phyloP scores from a whole-genome alignment of 345 rosid genomes.

The Murraya koenigii region DNA sequence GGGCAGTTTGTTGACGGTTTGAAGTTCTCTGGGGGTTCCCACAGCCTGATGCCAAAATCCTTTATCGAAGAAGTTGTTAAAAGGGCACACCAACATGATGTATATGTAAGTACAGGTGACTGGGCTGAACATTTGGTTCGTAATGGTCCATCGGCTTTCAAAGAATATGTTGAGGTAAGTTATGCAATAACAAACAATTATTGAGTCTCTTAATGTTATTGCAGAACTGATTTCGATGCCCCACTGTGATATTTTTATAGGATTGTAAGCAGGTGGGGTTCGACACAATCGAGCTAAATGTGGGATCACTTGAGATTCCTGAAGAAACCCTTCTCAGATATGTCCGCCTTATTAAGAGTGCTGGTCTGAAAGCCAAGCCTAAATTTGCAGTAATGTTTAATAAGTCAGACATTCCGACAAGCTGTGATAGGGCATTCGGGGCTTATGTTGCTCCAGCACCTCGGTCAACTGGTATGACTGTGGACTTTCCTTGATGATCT shows the following conservation, averaged over 20 bases:
- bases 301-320: constrained; percentile 70
- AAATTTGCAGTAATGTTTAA: constrained; percentile 69
- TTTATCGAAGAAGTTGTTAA: constrained; percentile 60
- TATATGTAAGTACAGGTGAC: constrained; percentile 86
- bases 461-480: constrained; percentile 59
- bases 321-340: constrained; percentile 86
- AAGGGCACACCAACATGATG: constrained; percentile 73
- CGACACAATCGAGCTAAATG: constrained; percentile 82
- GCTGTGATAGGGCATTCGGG: constrained; percentile 66
- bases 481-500: not conserved
- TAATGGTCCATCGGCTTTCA: constrained; percentile 73
- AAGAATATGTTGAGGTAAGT: constrained; percentile 69
- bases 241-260: constrained; percentile 25
- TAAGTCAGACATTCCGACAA: constrained; percentile 67
- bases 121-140: constrained; percentile 85
- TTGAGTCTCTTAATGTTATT: not conserved
- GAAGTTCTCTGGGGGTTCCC: constrained; percentile 86
- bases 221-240: not conserved
- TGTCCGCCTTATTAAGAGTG: constrained; percentile 72
- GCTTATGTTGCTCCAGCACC: constrained; percentile 69
- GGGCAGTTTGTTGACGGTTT: constrained; percentile 88
- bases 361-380: constrained; percentile 85
- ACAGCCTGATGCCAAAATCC: constrained; percentile 76
- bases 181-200: not conserved
- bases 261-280: constrained; percentile 90